Evolutionary conservation across 306 rosid species (phyloP).

Genomic region (Dryas octopetala): DNA sequence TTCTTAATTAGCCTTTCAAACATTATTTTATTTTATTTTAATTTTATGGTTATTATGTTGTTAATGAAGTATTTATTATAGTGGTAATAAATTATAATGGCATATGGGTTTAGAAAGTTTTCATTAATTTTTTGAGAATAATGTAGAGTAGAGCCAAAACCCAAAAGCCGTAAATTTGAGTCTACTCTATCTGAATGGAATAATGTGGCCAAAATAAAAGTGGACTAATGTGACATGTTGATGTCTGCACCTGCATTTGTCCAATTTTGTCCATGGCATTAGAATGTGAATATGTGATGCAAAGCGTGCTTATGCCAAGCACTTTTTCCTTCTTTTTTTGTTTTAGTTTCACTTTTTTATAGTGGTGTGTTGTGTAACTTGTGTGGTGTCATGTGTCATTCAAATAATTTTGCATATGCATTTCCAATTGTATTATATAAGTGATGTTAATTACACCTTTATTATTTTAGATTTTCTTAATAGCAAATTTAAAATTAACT

Average conservation of each 20-base stretch:
- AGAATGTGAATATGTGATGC: neutral
- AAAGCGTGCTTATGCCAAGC: neutral
- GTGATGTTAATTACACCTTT: no score
- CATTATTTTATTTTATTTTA: neutral
- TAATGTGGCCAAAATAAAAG: slow-evolving; percentile 16
- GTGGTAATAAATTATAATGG: neutral
- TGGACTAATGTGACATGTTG: neutral
- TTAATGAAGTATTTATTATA: neutral
- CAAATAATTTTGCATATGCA: no score
- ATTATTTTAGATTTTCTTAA: no score
- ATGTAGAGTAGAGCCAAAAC: neutral
- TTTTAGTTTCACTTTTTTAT: no score
- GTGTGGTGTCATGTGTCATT: no score
- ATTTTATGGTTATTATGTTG: neutral
- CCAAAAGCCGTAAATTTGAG: neutral
- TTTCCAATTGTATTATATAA: no score
- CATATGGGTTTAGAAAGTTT: neutral
- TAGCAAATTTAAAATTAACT: no score
- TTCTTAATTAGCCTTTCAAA: slow-evolving; percentile 18
- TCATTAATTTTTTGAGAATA: neutral
- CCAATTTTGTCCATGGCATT: neutral
- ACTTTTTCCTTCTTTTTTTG: neutral
- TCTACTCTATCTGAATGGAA: neutral
- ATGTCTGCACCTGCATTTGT: neutral
- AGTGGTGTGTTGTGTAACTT: no score